Base-by-base conservation (phyloP, 2,329 filamentous ascomycete genomes). In the Aspergillus melleus region DNA sequence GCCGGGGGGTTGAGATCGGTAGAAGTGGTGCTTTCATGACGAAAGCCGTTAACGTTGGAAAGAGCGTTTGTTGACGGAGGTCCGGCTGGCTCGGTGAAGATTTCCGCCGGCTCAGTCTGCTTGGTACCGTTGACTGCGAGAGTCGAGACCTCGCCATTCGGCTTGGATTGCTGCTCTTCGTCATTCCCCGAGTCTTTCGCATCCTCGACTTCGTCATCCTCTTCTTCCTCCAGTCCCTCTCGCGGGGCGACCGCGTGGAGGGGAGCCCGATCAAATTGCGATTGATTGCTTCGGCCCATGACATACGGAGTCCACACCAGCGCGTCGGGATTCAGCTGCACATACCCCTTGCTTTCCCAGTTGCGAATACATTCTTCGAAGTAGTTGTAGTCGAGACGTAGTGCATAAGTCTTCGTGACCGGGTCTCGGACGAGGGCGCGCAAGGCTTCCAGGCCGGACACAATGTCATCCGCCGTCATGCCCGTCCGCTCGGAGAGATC, bases 261-360 rank as follows among this genome's bases (percentile, higher is more conserved):
- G 6, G 91, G 91, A 6, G 88, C 90, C 53, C 92, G 85, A 71
- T 96, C 92, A 68, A 95, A 94, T 68, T 91, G 90, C 4, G 89
- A 89, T 39, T 90, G 86, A 66, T 90, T 93, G 74, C 86, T 89
- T 50, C 92, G 87, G 26, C 95, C 94, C 92, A 97, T 98, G 47
- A 98, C 88, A 73, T 96, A 99, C 0, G 95, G 95, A 14, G 93
- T 97, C 95, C 95, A 99, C 11, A 93, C 89, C 26, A 99, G 83
- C 19, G 88, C 88, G 49, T 89, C 87, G 0, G 90, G 86, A 65
- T 95, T 90, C 39, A 99, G 85, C 68, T 88, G 90, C 22, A 96
- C 90, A 66, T 96, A 96, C 10, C 89, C 88, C 72, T 97, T 97
- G 52, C 85, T 84, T 71, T 96, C 91, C 86, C 94, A 96, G 65